These are phyloP conservation scores for Marasmius oreades DNA, from an alignment of 1,284 basidiomycete genomes.

Conservation along the genomic window DNA sequence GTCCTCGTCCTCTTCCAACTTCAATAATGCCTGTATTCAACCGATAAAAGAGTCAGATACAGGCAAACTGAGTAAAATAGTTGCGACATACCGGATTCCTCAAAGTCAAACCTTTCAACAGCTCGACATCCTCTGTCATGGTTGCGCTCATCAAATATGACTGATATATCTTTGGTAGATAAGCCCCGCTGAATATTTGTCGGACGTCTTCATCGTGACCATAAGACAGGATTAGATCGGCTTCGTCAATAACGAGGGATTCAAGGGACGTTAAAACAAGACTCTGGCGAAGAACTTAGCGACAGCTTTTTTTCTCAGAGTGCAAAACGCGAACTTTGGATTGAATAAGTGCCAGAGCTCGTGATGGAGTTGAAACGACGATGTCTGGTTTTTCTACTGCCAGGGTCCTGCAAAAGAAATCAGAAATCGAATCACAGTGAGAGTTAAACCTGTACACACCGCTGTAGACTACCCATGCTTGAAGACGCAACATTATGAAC, in stretches of 20 bases:
- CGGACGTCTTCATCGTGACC: slow-evolving; percentile 93
- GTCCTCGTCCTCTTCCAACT: slow-evolving; percentile 82
- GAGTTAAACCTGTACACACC: neutral
- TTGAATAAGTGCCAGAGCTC: slow-evolving; percentile 76
- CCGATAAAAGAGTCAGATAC: slow-evolving; percentile 22
- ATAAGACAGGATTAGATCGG: slow-evolving; percentile 96
- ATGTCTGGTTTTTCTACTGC: slow-evolving; percentile 93
- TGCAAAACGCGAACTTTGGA: slow-evolving; percentile 51
- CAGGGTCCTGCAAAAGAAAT: slow-evolving; percentile 49
- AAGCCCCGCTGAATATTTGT: slow-evolving; percentile 74
- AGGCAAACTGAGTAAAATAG: neutral
- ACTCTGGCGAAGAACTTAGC: slow-evolving; percentile 34
- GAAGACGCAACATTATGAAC: slow-evolving; percentile 68
- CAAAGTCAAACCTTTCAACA: slow-evolving; percentile 84
- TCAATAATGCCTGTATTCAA: slow-evolving; percentile 69
- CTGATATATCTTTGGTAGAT: slow-evolving; percentile 88
- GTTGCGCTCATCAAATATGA: slow-evolving; percentile 98
- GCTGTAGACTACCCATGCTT: slow-evolving; percentile 48
- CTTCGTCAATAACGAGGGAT: slow-evolving; percentile 95
- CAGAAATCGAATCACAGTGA: neutral
- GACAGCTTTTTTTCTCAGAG: neutral
- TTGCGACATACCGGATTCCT: slow-evolving; percentile 73
- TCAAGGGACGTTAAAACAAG: slow-evolving; percentile 66
- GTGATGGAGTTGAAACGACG: slow-evolving; percentile 88
- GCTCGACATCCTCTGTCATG: slow-evolving; percentile 93